These are phyloP conservation scores for Geotrichum phurueaensis DNA, from an alignment of 1,139 yeast species.

Conservation along the genomic window DNA sequence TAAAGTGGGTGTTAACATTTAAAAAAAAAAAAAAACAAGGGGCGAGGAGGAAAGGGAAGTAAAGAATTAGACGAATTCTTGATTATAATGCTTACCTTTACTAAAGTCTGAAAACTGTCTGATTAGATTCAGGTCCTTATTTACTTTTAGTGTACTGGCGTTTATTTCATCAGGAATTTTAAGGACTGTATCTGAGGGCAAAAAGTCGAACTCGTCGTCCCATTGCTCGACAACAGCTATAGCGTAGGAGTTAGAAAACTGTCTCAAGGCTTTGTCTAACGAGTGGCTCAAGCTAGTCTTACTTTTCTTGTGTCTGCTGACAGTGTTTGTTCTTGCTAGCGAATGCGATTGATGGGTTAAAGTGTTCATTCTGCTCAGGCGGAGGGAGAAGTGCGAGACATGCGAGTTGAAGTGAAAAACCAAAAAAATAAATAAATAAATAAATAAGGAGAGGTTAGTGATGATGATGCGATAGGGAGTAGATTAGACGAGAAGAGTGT, in stretches of 20 bases:
- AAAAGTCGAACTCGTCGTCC: slow-evolving; percentile 17
- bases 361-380: neutral
- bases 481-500: neutral
- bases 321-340: neutral
- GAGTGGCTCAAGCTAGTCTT: neutral
- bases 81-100: slow-evolving; percentile 12
- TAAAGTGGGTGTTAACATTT: neutral
- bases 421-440: neutral
- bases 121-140: slow-evolving; percentile 13
- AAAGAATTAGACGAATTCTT: too few relatives aligned
- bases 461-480: neutral
- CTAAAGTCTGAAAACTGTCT: slow-evolving; percentile 14
- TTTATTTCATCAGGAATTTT: slow-evolving; percentile 14
- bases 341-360: neutral
- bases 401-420: neutral
- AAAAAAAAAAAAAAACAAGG: too few relatives aligned
- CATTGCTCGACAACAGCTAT: slow-evolving; percentile 9
- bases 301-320: neutral
- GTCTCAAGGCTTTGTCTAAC: neutral
- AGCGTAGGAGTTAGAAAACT: neutral
- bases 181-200: slow-evolving; percentile 1
- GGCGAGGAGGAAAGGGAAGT: too few relatives aligned
- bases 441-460: neutral
- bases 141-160: slow-evolving; percentile 10
- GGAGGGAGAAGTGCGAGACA: neutral